These are phyloP conservation scores for Fusarium illudens DNA, from an alignment of 2,329 filamentous ascomycete species.

Conservation along the genomic window DNA sequence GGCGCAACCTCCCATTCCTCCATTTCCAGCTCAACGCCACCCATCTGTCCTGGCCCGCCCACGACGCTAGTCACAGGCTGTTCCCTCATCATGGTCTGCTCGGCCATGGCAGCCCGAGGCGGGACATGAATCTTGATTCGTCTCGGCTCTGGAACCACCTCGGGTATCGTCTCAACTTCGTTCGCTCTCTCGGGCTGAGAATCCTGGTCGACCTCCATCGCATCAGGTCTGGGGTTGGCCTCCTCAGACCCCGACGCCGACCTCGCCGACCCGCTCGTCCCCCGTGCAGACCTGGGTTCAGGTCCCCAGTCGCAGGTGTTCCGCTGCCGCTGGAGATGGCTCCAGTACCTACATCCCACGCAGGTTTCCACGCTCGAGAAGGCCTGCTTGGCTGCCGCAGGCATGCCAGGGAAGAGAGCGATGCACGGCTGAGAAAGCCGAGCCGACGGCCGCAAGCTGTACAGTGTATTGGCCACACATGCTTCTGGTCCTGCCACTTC, in stretches of 20 bases:
- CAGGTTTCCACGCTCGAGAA: conserved; percentile 40
- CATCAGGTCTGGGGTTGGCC: not conserved
- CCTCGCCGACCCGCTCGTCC: not conserved
- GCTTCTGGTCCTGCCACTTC: conserved; percentile 32
- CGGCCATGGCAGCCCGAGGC: not conserved
- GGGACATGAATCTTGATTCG: not conserved
- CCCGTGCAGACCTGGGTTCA: not conserved
- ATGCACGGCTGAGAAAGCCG: conserved; percentile 44
- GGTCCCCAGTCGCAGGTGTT: conserved; percentile 42
- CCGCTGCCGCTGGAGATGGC: conserved; percentile 32
- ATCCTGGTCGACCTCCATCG: conserved; percentile 14
- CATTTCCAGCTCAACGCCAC: conserved; percentile 44
- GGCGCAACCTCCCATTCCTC: conserved; percentile 58
- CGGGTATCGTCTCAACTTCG: not conserved
- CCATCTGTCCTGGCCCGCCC: conserved; percentile 1
- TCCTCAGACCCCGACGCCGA: conserved; percentile 7
- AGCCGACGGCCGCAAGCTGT: conserved; percentile 4
- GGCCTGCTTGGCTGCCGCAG: conserved; percentile 17
- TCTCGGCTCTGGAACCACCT: not conserved
- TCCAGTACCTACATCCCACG: conserved; percentile 46
- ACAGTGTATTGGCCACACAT: conserved; percentile 24
- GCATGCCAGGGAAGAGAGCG: conserved; percentile 33
- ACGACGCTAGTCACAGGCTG: not conserved
- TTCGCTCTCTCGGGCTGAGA: not conserved
- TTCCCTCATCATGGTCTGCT: not conserved